Conservation (phyloP, 1,139 yeast genomes). For the Hyphopichia pseudoburtonii region DNA sequence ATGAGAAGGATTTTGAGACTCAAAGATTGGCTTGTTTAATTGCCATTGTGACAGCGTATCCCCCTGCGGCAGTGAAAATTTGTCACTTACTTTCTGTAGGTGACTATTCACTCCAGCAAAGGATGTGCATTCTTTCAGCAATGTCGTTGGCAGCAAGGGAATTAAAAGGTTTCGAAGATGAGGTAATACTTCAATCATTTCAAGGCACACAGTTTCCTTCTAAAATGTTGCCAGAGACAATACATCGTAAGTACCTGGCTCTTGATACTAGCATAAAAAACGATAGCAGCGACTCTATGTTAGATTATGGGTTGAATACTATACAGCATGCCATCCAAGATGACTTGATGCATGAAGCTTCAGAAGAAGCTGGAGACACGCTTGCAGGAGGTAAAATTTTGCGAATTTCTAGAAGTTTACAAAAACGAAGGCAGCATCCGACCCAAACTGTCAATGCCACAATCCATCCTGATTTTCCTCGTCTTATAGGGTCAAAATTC, state of each 20-base stretch:
- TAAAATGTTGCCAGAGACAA: slow-evolving; percentile 44
- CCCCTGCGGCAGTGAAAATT: slow-evolving; percentile 38
- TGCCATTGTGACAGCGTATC: slow-evolving; percentile 52
- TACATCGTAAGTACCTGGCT: slow-evolving; percentile 39
- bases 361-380: slow-evolving; percentile 41
- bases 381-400: slow-evolving; percentile 49
- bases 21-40: slow-evolving; percentile 50
- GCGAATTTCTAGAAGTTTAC: slow-evolving; percentile 46
- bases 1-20: slow-evolving; percentile 50
- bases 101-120: slow-evolving; percentile 65
- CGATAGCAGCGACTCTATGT: slow-evolving; percentile 3
- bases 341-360: slow-evolving; percentile 34
- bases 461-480: slow-evolving; percentile 37
- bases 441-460: slow-evolving; percentile 10
- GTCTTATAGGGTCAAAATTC: slow-evolving; percentile 44
- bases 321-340: slow-evolving; percentile 24
- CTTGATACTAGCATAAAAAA: slow-evolving; percentile 9
- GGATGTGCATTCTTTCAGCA: slow-evolving; percentile 55
- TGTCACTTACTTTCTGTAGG: slow-evolving; percentile 50
- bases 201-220: slow-evolving; percentile 32
- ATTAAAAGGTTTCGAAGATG: slow-evolving; percentile 57
- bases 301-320: slow-evolving; percentile 2
- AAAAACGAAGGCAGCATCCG: slow-evolving; percentile 8
- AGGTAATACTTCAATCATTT: slow-evolving; percentile 35
- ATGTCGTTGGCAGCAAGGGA: slow-evolving; percentile 61